These are phyloP conservation scores for Chenopodium quinoa DNA, from an alignment of 148 eudicot genomes.

Conservation along the genomic window DNA sequence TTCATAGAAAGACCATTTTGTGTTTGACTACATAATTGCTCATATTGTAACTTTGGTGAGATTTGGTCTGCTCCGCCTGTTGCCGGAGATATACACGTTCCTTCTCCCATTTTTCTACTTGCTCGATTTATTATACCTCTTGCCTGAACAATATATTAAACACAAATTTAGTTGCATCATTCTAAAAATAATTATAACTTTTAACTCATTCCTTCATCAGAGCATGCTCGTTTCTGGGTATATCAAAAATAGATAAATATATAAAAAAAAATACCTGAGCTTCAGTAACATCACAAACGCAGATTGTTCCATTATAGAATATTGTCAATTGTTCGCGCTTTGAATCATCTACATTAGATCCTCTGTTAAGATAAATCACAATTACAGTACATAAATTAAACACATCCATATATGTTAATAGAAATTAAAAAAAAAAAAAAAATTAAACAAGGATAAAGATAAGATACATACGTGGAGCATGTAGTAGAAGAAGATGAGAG, in stretches of 20 bases:
- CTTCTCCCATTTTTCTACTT: background rate
- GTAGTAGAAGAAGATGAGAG: background rate
- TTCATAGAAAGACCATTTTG: too few species aligned
- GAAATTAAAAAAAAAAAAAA: background rate
- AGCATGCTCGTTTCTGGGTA: too few species aligned
- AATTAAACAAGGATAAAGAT: background rate
- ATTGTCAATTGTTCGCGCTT: slow-evolving; percentile 5
- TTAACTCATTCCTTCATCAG: too few species aligned
- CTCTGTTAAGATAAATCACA: background rate
- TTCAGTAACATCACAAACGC: slow-evolving; percentile 10
- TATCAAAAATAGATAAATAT: too few species aligned
- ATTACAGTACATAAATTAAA: background rate
- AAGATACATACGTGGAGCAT: background rate
- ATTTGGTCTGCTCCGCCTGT: too few species aligned
- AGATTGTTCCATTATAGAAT: slow-evolving; percentile 2
- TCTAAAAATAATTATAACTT: too few species aligned
- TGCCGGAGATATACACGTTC: background rate
- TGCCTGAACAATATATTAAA: background rate
- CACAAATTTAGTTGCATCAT: too few species aligned
- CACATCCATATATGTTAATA: background rate
- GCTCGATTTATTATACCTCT: background rate
- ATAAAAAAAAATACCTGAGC: background rate
- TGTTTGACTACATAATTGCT: too few species aligned
- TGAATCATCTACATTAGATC: background rate
- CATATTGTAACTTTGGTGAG: too few species aligned